These are phyloP conservation scores for Carex littledalei DNA, from an alignment of 176 grass and related monocot genomes.

Conservation along the genomic window DNA sequence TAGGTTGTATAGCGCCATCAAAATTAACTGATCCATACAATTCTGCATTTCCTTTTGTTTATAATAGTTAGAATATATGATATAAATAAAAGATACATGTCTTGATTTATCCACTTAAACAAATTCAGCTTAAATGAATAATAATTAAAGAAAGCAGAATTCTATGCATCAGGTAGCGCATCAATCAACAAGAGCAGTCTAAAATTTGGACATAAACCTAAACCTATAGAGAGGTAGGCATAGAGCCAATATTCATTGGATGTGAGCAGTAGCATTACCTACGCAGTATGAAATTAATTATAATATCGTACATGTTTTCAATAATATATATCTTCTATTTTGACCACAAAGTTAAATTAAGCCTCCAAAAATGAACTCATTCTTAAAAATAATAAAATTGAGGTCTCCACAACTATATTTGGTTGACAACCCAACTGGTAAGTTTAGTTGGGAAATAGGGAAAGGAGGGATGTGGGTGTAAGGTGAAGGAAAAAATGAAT, in stretches of 20 bases:
- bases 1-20: conserved; percentile 78
- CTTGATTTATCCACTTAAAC: background rate
- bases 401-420: background rate
- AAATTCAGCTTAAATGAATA: background rate
- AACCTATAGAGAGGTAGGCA: too few relatives aligned
- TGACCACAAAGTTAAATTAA: too few relatives aligned
- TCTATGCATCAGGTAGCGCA: conserved; percentile 6
- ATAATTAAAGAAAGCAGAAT: conserved; percentile 14
- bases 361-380: too few relatives aligned
- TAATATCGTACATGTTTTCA: too few relatives aligned
- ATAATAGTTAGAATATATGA: background rate
- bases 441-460: background rate
- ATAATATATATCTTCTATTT: too few relatives aligned
- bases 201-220: too few relatives aligned
- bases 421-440: too few relatives aligned
- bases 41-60: conserved; percentile 45
- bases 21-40: conserved; percentile 56
- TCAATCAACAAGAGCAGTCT: background rate
- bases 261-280: too few relatives aligned
- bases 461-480: background rate
- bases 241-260: too few relatives aligned
- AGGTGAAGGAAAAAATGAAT: background rate
- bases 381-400: background rate
- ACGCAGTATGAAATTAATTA: too few relatives aligned
- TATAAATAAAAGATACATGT: background rate